Evolutionary conservation across 192 early-diverging fungal genomes (phyloP).

Genomic region (Rhizoclosmatium sp.): DNA sequence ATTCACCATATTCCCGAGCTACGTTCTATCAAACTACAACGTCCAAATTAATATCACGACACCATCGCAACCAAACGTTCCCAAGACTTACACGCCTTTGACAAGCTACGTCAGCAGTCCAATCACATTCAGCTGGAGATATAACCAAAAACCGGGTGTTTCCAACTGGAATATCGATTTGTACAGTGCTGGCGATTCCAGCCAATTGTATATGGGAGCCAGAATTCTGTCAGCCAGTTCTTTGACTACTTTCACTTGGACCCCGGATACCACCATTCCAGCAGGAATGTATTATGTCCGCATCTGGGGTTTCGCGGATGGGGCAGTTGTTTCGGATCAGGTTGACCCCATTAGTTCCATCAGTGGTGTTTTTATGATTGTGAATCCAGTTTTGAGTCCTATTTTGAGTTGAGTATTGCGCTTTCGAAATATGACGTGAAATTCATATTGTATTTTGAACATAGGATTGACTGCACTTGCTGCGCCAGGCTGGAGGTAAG

Average conservation of each 20-base stretch:
- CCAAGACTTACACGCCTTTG: neutral
- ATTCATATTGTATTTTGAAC: neutral
- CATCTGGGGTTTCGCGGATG: slow-evolving; percentile 10
- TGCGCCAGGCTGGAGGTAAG: slow-evolving; percentile 16
- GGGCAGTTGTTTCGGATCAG: neutral
- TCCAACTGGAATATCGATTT: slow-evolving; percentile 22
- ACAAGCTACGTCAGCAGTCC: neutral
- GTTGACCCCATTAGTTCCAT: slow-evolving; percentile 9
- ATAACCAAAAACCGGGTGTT: neutral
- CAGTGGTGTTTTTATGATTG: slow-evolving; percentile 21
- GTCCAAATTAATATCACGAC: slow-evolving; percentile 10
- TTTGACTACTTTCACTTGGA: neutral
- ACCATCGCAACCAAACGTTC: neutral
- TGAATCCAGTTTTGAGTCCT: slow-evolving; percentile 1
- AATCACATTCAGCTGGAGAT: slow-evolving; percentile 16
- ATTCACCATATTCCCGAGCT: slow-evolving; percentile 11
- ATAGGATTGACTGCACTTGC: slow-evolving; percentile 11
- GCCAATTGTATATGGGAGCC: neutral
- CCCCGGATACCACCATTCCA: neutral
- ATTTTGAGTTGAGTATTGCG: neutral
- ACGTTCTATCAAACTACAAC: neutral
- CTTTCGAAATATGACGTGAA: neutral
- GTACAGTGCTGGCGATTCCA: neutral
- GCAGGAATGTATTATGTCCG: slow-evolving; percentile 14
- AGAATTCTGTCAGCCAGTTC: neutral